Conservation (phyloP, 2,329 filamentous ascomycete genomes). For the Colletotrichum liriopes region DNA sequence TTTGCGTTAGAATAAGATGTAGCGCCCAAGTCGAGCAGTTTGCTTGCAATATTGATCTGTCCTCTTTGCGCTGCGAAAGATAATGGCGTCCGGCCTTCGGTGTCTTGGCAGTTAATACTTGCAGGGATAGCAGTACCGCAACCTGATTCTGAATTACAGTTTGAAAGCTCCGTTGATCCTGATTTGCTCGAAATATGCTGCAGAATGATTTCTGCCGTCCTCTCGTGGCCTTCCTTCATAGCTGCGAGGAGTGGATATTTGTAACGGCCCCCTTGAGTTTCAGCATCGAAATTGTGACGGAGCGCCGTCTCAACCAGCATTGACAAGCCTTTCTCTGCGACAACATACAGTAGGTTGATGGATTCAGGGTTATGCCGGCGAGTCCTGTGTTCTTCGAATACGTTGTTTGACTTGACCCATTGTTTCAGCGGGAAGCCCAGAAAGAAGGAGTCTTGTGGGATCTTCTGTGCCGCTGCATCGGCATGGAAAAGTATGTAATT, state of each 20-base stretch:
- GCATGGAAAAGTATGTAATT: constrained; percentile 5
- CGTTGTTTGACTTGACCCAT: constrained; percentile 1
- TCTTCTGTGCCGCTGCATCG: not conserved
- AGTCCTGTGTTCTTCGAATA: not conserved
- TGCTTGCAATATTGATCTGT: not conserved
- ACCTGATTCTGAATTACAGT: too few relatives aligned
- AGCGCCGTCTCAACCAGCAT: not conserved
- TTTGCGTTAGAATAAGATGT: too few relatives aligned
- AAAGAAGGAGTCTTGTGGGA: not conserved
- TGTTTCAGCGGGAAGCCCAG: accelerated
- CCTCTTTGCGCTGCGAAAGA: not conserved
- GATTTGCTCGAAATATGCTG: too few relatives aligned
- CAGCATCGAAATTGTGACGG: accelerated
- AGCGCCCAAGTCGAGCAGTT: not conserved
- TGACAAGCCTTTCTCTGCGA: accelerated
- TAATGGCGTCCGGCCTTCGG: not conserved
- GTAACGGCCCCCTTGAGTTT: accelerated
- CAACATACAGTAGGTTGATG: not conserved
- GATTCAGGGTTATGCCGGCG: not conserved
- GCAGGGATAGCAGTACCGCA: too few relatives aligned
- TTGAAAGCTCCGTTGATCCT: too few relatives aligned
- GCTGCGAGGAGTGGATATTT: not conserved
- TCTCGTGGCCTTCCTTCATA: not conserved
- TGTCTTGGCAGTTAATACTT: not conserved
- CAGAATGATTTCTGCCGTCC: not conserved